Evolutionary conservation across 176 grass and related monocot genomes (phyloP), one percentile per base, ranked within the genome.

Genomic region (Oryza officinalis): DNA sequence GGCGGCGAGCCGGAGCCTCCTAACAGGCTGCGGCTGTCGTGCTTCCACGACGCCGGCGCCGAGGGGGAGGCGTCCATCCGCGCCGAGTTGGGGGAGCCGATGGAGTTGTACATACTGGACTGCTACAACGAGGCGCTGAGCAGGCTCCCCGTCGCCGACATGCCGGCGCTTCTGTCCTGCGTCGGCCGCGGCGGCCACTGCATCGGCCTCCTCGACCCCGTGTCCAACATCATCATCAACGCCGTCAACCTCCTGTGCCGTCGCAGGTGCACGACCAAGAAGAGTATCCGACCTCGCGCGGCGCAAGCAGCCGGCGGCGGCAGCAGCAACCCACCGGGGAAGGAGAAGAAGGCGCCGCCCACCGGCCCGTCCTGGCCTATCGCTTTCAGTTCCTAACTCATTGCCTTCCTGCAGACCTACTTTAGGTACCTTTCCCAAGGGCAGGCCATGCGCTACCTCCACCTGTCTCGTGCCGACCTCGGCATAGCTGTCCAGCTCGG

Each of bases 391-490:
- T 35, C 33, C 33, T 35, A 35, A 17, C 33, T 63, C 57, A 17
- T 64, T 10, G 54, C 35, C 3, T 77, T 77, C 75, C 14, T 77
- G 54, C n/a, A 22, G 33, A 41, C 33, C 57, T 77, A 77, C 57
- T 77, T 77, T 57, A 33, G 75, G 33, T 77, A 64, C 35, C 75
- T 64, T 0, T 27, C 57, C 13, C 6, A 25, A 35, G 33, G 1
- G 35, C 57, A 64, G 75, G 75, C 75, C 57, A 25, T 8, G 57
- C 57, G 35, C 57, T 77, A 77, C 75, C 54, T 76, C 74, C 52
- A 32, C 74, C 11, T 76, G 20, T 20, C 31, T 22, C 50, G 31
- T 1, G 74, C 31, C 52, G 74, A 76, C 52, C 74, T 77, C 54
- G n/a, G 57, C 35, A 35, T 64, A 13, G 57, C 75, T 6, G 33